Percentiles rank a stretch among this genome's conserved stretches.
Conservation (phyloP, 192 early-diverging fungal species). For the Phycomyces nitens region DNA sequence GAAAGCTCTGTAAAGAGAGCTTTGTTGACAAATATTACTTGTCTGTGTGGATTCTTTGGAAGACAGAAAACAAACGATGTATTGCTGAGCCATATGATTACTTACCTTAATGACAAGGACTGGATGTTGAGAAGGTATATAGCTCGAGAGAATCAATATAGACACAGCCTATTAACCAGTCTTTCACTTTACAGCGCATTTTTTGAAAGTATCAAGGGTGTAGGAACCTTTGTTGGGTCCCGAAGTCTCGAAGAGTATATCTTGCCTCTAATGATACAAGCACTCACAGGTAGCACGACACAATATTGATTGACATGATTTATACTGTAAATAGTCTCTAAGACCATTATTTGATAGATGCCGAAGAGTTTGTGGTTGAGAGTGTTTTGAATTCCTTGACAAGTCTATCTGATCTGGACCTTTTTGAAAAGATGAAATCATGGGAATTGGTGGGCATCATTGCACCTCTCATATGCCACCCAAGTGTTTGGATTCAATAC, state of each 20-base stretch:
- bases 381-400: slow-evolving; percentile 83
- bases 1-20: slow-evolving; percentile 82
- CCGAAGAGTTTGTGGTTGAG: slow-evolving; percentile 89
- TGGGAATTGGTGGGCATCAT: slow-evolving; percentile 74
- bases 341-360: slow-evolving; percentile 47
- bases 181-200: slow-evolving; percentile 80
- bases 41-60: slow-evolving; percentile 82
- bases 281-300: slow-evolving; percentile 55
- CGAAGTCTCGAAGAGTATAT: slow-evolving; percentile 90
- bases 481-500: slow-evolving; percentile 76
- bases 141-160: no score
- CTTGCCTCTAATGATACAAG: slow-evolving; percentile 87
- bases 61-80: slow-evolving; percentile 78
- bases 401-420: slow-evolving; percentile 69
- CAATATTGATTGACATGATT: not conserved
- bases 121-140: slow-evolving; percentile 84
- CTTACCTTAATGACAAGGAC: slow-evolving; percentile 93
- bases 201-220: slow-evolving; percentile 89
- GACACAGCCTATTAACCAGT: no score
- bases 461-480: slow-evolving; percentile 73
- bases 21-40: slow-evolving; percentile 75
- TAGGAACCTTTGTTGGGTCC: slow-evolving; percentile 83
- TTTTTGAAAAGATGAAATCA: slow-evolving; percentile 71
- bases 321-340: not conserved
- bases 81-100: slow-evolving; percentile 89